Evolutionary conservation across 2,329 filamentous ascomycete genomes (phyloP), one percentile per base, ranked within the genome.

Genomic region (Aspergillus quadricinctus): DNA sequence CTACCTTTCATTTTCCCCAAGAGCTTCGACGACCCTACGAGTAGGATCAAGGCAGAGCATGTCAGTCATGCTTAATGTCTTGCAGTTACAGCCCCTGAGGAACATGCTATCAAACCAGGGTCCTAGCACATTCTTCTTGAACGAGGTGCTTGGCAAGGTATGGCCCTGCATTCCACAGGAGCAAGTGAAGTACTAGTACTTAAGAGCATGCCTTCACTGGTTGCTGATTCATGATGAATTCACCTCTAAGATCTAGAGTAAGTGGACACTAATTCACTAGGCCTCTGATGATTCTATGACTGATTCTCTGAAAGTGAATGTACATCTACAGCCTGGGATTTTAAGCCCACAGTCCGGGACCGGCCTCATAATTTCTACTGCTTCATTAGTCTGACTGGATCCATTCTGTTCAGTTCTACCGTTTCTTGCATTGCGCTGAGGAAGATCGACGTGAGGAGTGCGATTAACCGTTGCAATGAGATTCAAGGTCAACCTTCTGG

Each of bases 141-240:
- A 48, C 53, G 58, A 40, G 25, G 48, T 17, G 25, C 60, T 52
- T 29, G n/a, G 43, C 10, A 14, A 7, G 55, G 62, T 61, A 67
- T 64, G 64, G 41, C 28, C 53, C 37, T 56, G 21, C 65, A 66
- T 67, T 67, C 65, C 63, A 54, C 17, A 35, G n/a, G n/a, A 37
- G 7, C 23, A 19, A 28, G 29, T 19, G 21, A 23, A 23, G n/a
- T 5, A 23, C 21, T 45, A 8, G 10, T 45, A 23, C 19, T 45
- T 23, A 45, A 17, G 31, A 35, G 31, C 6, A 7, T 37, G 31
- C 6, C 14, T 37, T 37, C 14, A 37, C 14, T 3, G 31, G 29
- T 27, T 14, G 17, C 52, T 41, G 49, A 28, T 31, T 37, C 29
- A 45, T 17, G 31, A 37, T 17, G 31, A 35, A 37, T 54, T 41